Evolutionary conservation across 2,329 filamentous ascomycete species (phyloP).

Genomic region (Hymenoscyphus fraxineus): DNA sequence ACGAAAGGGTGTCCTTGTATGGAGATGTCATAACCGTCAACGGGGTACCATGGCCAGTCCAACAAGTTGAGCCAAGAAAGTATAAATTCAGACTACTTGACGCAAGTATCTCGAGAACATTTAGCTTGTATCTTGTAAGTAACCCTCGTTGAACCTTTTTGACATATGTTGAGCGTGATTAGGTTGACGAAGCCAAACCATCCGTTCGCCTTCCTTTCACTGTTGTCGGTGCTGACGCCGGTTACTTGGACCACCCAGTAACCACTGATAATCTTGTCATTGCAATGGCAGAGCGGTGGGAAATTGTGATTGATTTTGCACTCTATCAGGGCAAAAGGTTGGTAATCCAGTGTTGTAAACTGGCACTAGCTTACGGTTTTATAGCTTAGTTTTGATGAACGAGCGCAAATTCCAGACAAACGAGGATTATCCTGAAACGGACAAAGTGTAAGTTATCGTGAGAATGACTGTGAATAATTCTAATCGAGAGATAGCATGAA

Average conservation of each 20-base stretch:
- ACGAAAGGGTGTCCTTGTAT: background rate
- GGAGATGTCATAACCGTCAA: background rate
- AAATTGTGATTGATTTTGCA: slow-evolving; percentile 55
- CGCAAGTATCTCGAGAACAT: background rate
- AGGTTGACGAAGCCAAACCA: slow-evolving; percentile 40
- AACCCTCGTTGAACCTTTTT: background rate
- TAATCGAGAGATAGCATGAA: slow-evolving; percentile 12
- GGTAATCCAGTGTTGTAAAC: slow-evolving; percentile 22
- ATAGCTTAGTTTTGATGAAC: slow-evolving; percentile 36
- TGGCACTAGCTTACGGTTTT: background rate
- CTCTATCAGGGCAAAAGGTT: slow-evolving; percentile 46
- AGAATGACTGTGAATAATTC: slow-evolving; percentile 3
- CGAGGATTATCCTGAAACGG: slow-evolving; percentile 48
- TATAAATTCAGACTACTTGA: slow-evolving; percentile 1
- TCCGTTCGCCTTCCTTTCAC: slow-evolving; percentile 39
- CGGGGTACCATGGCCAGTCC: background rate
- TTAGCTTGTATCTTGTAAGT: background rate
- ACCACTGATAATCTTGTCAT: slow-evolving; percentile 41
- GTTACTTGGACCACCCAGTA: slow-evolving; percentile 40
- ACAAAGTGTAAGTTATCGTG: slow-evolving; percentile 49
- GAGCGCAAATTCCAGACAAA: slow-evolving; percentile 42
- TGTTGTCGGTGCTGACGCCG: slow-evolving; percentile 39
- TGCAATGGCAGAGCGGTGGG: slow-evolving; percentile 55
- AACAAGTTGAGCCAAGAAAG: background rate
- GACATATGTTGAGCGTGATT: slow-evolving; percentile 38